Base-by-base conservation (phyloP, 768 basidiomycete species). In the Mycena belliarum region DNA sequence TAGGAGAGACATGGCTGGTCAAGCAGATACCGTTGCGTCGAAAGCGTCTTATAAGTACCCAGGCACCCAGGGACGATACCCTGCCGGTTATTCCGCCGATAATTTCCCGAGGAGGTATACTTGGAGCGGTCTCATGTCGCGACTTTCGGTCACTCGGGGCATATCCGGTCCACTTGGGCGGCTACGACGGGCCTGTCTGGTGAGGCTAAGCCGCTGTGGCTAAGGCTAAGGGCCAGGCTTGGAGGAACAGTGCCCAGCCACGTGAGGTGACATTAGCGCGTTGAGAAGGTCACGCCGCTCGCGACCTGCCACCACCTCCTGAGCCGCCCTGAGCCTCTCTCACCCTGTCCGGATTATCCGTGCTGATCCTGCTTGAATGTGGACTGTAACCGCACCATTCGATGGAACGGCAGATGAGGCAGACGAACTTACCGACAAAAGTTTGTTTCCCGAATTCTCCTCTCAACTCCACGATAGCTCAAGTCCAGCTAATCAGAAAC, bases 1-100 rank as follows among this genome's bases (percentile, higher is more conserved):
- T 33, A 87, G 71, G 53, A 81, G 79, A 55, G 82, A 78, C 80
- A 82, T 82, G 66, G 20, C 14, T 32, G 42, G 16, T 23, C n/a
- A 11, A 41, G 15, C 8, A 2, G 33, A 10, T 20, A 23, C 16
- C 21, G 14, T 37, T 40, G 21, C 18, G 35, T 5, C 18, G 37
- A 38, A 6, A n/a, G 37, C 6, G n/a, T 21, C 21, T 49, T 57
- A 43, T 56, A 57, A n/a, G n/a, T n/a, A n/a, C n/a, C n/a, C n/a
- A n/a, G n/a, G n/a, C n/a, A n/a, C n/a, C n/a, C n/a, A n/a, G n/a
- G n/a, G n/a, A n/a, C n/a, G n/a, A n/a, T n/a, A n/a, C n/a, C n/a
- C n/a, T n/a, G n/a, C 37, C 35, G n/a, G 38, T 59, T 35, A 35
- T 35, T 59, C 41, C 41, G 14, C 58, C 58, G 58, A 60, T 16